Conservation (phyloP, 371 early-diverging fungal species). For the Amoeboaphelidium occidentale region DNA sequence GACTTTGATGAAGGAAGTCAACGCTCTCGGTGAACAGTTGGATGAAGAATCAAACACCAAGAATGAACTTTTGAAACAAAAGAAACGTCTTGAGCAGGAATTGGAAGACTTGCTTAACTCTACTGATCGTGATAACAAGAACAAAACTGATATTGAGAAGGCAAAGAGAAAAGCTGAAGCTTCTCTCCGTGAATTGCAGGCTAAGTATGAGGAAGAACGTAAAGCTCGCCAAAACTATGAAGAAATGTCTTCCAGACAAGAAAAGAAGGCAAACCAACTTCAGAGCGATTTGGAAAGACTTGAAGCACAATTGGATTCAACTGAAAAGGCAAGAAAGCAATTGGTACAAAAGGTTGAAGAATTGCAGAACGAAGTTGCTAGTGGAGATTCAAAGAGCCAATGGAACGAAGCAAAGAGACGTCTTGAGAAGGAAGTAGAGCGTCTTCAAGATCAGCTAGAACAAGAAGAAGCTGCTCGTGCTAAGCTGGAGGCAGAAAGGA, state of each 20-base stretch:
- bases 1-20: conserved; percentile 1
- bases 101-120: conserved; percentile 25
- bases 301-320: conserved; percentile 29
- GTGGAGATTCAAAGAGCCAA: conserved; percentile 24
- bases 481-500: conserved; percentile 17
- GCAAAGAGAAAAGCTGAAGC: conserved; percentile 19
- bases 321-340: conserved; percentile 30
- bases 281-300: conserved; percentile 36
- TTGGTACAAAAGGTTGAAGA: conserved; percentile 37
- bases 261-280: conserved; percentile 39
- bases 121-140: conserved; percentile 26
- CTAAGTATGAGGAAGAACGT: conserved; percentile 33
- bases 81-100: conserved; percentile 31
- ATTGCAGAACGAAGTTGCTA: conserved; percentile 26
- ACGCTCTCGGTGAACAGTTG: conserved; percentile 3
- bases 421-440: conserved; percentile 33
- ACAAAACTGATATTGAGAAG: conserved; percentile 22
- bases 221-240: conserved; percentile 37
- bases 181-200: conserved; percentile 22
- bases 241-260: conserved; percentile 42
- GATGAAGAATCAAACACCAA: conserved; percentile 28
- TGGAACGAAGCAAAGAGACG: conserved; percentile 25
- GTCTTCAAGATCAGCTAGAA: conserved; percentile 30
- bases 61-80: conserved; percentile 26
- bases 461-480: conserved; percentile 27